Percentiles rank a stretch among this genome's conserved stretches.
Evolutionary conservation across 2,329 filamentous ascomycete species (phyloP).

Genomic region (Aspergillus thermomutatus): DNA sequence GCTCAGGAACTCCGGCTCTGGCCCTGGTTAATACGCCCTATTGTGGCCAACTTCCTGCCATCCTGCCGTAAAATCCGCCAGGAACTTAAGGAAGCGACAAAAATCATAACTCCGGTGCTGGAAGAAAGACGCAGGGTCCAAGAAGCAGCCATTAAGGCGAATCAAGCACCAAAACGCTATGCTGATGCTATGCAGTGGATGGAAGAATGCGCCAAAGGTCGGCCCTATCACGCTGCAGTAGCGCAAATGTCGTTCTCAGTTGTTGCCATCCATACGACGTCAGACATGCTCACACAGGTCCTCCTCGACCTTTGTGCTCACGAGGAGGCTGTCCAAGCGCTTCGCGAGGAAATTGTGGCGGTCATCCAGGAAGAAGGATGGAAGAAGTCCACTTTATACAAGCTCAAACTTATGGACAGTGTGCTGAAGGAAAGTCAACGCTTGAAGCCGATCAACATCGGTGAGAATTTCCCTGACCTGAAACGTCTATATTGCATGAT

Average conservation of each 20-base stretch:
- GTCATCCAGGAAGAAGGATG: conserved; percentile 22
- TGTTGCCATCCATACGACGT: conserved; percentile 21
- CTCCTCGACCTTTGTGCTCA: conserved; percentile 16
- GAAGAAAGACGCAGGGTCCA: conserved; percentile 1
- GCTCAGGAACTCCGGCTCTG: conserved; percentile 7
- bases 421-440: conserved; percentile 41
- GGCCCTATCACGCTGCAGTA: conserved; percentile 15
- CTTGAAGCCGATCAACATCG: conserved; percentile 23
- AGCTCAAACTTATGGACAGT: conserved; percentile 43
- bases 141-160: neutral
- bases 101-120: conserved; percentile 9
- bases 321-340: conserved; percentile 5
- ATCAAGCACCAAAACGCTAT: neutral
- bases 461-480: conserved; percentile 3
- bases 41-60: conserved; percentile 9
- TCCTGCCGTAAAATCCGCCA: conserved; percentile 8
- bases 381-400: conserved; percentile 36
- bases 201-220: conserved; percentile 21
- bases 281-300: conserved; percentile 21
- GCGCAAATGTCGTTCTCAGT: conserved; percentile 19
- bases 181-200: conserved; percentile 24
- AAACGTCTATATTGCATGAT: neutral
- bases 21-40: conserved; percentile 3
- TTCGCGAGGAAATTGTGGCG: conserved; percentile 19
- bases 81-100: conserved; percentile 7